Conservation (phyloP, 1,139 yeast genomes). For the Hemisphaericaspora xylanilytica region DNA sequence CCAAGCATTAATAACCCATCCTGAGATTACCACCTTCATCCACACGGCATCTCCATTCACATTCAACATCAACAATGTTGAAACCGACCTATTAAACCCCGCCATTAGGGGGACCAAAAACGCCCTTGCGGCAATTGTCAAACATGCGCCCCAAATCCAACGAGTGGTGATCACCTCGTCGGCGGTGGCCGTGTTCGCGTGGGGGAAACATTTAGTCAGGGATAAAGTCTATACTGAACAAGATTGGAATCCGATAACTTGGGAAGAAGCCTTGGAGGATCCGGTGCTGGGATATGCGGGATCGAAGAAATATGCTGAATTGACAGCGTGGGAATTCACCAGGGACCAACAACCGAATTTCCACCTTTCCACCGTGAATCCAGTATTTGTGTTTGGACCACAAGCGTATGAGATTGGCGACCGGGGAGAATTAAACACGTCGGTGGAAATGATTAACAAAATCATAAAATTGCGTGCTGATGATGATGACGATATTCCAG, state of each 20-base stretch:
- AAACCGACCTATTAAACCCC: conserved; percentile 31
- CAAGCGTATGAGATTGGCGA: conserved; percentile 35
- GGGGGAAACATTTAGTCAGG: conserved; percentile 14
- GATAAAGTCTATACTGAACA: conserved; percentile 22
- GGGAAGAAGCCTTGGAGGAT: conserved; percentile 26
- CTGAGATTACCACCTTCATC: conserved; percentile 51
- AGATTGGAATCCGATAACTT: conserved; percentile 30
- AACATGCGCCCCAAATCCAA: conserved; percentile 23
- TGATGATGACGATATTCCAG: conserved; percentile 19
- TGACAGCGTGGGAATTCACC: conserved; percentile 34
- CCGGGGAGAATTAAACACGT: conserved; percentile 26
- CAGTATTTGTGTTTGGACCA: conserved; percentile 48
- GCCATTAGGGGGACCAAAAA: conserved; percentile 32
- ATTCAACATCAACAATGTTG: conserved; percentile 20
- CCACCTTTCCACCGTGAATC: conserved; percentile 39
- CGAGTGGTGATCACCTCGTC: conserved; percentile 30
- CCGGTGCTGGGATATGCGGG: conserved; percentile 40
- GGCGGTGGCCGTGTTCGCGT: conserved; percentile 21
- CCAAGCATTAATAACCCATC: conserved; percentile 44
- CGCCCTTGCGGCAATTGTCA: conserved; percentile 22
- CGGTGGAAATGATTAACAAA: conserved; percentile 37
- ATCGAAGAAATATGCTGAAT: conserved; percentile 52
- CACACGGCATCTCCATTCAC: conserved; percentile 44
- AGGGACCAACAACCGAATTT: conserved; percentile 37
- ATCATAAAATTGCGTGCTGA: conserved; percentile 12